Percentiles rank a stretch among this genome's conserved stretches.
These are phyloP conservation scores for carrot (Daucus carota) DNA, from an alignment of 129 eudicot genomes.

Conservation along the genomic window DH1_v3.0 NC_030386.2:27436001-27436500, in stretches of 20 bases:
- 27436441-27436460: not conserved
- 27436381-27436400: too few relatives aligned
- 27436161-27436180: not conserved
- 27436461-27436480: not conserved
- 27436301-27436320: not conserved
- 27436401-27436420: not conserved
- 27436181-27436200: not conserved
- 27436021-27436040: not conserved
- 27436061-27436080: not conserved
- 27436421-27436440: not conserved
- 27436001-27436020: not conserved
- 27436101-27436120: not conserved
- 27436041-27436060: not conserved
- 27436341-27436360: not conserved
- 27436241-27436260: not conserved
- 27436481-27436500: not conserved
- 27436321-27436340: not conserved
- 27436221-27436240: not conserved
- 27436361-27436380: not conserved
- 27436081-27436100: not conserved
- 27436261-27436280: not conserved
- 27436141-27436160: not conserved
- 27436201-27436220: not conserved
- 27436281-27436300: not conserved
- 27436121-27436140: not conserved